These are phyloP conservation scores for Tulasnella sp. DNA, from an alignment of 768 basidiomycete genomes.

Conservation along the genomic window DNA sequence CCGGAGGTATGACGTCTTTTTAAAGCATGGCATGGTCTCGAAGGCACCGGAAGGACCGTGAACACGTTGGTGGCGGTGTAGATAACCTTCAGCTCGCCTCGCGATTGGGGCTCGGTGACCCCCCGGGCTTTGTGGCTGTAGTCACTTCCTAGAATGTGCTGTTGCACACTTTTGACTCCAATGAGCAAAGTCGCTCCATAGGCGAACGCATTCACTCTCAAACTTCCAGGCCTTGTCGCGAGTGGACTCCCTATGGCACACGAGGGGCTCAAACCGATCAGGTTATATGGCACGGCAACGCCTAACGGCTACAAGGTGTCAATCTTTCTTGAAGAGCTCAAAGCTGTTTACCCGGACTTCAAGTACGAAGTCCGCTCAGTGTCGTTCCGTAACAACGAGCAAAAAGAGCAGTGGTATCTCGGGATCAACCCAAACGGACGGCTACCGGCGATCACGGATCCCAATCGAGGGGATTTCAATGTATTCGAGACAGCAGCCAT, in stretches of 20 bases:
- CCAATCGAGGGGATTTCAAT: constrained; percentile 56
- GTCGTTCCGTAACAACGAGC: constrained; percentile 62
- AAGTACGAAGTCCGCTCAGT: constrained; percentile 51
- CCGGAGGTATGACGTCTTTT: background rate
- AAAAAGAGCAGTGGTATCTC: constrained; percentile 74
- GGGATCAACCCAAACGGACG: constrained; percentile 61
- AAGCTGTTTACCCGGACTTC: constrained; percentile 52
- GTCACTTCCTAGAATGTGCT: background rate
- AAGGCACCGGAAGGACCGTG: background rate
- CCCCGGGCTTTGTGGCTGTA: background rate
- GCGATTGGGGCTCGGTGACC: background rate
- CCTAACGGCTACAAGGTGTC: constrained; percentile 50
- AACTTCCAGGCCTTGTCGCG: background rate
- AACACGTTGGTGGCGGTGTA: background rate
- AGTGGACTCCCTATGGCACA: too few species aligned
- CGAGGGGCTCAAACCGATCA: too few species aligned
- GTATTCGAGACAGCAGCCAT: constrained; percentile 83
- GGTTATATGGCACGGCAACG: too few species aligned
- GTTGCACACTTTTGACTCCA: background rate
- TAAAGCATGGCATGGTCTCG: background rate
- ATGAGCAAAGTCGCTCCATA: background rate
- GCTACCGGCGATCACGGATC: constrained; percentile 42
- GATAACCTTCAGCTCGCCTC: background rate
- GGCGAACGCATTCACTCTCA: background rate
- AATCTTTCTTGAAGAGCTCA: constrained; percentile 59